Percentiles rank a stretch among this genome's conserved stretches.
These are phyloP conservation scores for Wickerhamiella shivajii DNA, from an alignment of 805 yeast genomes.

Conservation along the genomic window DNA sequence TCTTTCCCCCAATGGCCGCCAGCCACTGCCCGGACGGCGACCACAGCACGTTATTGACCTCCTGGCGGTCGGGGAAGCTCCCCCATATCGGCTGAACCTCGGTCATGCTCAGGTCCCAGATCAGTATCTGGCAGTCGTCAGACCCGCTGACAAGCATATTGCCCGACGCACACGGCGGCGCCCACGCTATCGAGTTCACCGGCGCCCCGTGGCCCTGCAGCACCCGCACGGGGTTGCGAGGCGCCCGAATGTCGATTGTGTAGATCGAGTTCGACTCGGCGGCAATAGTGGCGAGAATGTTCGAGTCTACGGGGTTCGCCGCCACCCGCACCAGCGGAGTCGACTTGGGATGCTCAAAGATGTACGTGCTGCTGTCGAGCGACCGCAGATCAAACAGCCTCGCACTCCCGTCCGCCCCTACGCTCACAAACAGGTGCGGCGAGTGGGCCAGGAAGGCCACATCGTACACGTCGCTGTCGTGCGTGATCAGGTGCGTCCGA, in stretches of 20 bases:
- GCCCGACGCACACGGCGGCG: conserved; percentile 38
- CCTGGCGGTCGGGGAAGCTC: conserved; percentile 49
- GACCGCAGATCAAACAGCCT: conserved; percentile 82
- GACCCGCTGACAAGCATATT: conserved; percentile 59
- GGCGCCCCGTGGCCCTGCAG: conserved; percentile 54
- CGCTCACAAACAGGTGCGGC: conserved; percentile 71
- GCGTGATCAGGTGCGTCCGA: conserved; percentile 89
- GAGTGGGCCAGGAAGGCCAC: conserved; percentile 68
- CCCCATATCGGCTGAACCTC: conserved; percentile 23
- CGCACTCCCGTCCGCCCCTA: conserved; percentile 91
- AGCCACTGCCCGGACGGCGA: conserved; percentile 61
- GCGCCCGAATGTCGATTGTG: conserved; percentile 72
- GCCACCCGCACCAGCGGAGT: conserved; percentile 62
- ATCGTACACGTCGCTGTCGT: conserved; percentile 88
- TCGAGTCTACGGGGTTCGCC: conserved; percentile 65
- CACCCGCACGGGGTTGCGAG: conserved; percentile 64
- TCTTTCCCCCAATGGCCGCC: conserved; percentile 56
- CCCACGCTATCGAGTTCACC: conserved; percentile 71
- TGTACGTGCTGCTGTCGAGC: conserved; percentile 85
- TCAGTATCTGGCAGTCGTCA: conserved; percentile 43
- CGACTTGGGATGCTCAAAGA: conserved; percentile 57
- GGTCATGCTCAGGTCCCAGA: conserved; percentile 49
- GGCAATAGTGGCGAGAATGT: conserved; percentile 72
- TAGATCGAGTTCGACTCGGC: conserved; percentile 50
- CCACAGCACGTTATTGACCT: conserved; percentile 71